phyloP scores from a whole-genome alignment of 2,329 filamentous ascomycete genomes.

The Chrysoporthe cubensis region DNA sequence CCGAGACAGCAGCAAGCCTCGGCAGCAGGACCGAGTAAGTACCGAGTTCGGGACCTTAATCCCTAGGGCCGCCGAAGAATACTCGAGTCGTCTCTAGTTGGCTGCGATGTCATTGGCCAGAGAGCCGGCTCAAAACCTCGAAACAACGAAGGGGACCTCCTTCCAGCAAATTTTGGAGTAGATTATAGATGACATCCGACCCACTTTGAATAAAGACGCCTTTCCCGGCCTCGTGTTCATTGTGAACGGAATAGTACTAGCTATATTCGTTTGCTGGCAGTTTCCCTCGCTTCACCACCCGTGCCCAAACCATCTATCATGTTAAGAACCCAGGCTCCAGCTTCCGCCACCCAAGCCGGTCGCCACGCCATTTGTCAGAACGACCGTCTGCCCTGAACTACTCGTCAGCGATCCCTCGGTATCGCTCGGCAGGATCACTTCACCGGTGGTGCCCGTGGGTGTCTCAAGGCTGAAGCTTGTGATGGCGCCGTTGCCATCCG shows the following conservation, averaged over 20 bases:
- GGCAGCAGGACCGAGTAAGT: constrained; percentile 7
- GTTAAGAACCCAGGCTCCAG: constrained; percentile 21
- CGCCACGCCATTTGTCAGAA: constrained; percentile 17
- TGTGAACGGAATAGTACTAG: neutral
- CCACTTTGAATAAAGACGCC: neutral
- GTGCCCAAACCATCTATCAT: neutral
- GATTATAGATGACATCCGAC: neutral
- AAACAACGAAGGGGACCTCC: neutral
- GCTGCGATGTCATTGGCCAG: neutral
- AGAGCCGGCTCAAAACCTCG: neutral
- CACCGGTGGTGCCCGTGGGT: constrained; percentile 23
- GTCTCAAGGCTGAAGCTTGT: constrained; percentile 25
- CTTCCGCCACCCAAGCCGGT: constrained; percentile 21
- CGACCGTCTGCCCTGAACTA: constrained; percentile 12
- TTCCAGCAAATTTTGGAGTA: neutral
- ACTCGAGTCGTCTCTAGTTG: no score
- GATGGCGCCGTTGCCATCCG: constrained; percentile 23
- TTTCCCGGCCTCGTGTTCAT: neutral
- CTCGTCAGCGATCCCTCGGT: constrained; percentile 22
- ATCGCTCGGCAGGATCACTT: constrained; percentile 24
- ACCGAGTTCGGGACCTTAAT: neutral
- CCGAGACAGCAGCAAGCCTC: constrained; percentile 4
- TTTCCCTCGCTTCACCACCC: neutral
- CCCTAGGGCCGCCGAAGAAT: neutral
- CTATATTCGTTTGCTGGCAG: neutral